phyloP scores from a whole-genome alignment of 768 basidiomycete genomes.

The Lactarius trivialis region DNA sequence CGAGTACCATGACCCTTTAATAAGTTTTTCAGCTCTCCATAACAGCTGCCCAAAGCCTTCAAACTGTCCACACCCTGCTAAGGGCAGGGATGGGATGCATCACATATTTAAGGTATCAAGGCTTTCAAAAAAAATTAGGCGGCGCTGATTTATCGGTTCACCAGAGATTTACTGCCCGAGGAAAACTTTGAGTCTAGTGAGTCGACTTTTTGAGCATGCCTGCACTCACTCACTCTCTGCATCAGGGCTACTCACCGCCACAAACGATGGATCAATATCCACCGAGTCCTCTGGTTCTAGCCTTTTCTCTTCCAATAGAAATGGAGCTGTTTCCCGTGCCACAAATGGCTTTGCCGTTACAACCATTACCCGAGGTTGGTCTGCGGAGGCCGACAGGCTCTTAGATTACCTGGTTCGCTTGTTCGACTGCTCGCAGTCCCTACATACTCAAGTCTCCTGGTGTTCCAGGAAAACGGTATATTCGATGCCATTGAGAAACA shows the following conservation, averaged over 20 bases:
- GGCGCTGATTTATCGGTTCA: neutral
- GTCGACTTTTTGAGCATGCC: neutral
- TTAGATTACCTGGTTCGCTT: slow-evolving; percentile 67
- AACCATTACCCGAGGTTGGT: slow-evolving; percentile 66
- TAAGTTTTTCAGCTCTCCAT: slow-evolving; percentile 25
- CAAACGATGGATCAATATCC: slow-evolving; percentile 30
- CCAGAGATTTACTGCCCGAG: slow-evolving; percentile 66
- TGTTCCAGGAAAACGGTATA: slow-evolving; percentile 71
- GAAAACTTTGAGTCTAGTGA: slow-evolving; percentile 55
- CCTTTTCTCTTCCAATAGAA: slow-evolving; percentile 33
- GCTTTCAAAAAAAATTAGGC: slow-evolving; percentile 16
- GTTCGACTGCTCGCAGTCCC: slow-evolving; percentile 20
- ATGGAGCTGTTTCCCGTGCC: slow-evolving; percentile 31
- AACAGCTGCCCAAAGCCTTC: slow-evolving; percentile 53
- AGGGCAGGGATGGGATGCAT: slow-evolving; percentile 71
- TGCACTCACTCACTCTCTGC: slow-evolving; percentile 6
- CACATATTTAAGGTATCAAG: slow-evolving; percentile 57
- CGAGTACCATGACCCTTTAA: neutral
- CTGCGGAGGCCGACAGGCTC: slow-evolving; percentile 76
- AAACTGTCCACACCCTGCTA: slow-evolving; percentile 65
- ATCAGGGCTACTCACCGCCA: slow-evolving; percentile 50
- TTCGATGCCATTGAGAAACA: slow-evolving; percentile 81
- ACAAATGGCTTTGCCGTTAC: slow-evolving; percentile 68
- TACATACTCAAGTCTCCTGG: neutral
- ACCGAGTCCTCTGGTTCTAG: slow-evolving; percentile 31